phyloP scores from a whole-genome alignment of 768 basidiomycete genomes.

The Gloeopeniophorella convolvens region DNA sequence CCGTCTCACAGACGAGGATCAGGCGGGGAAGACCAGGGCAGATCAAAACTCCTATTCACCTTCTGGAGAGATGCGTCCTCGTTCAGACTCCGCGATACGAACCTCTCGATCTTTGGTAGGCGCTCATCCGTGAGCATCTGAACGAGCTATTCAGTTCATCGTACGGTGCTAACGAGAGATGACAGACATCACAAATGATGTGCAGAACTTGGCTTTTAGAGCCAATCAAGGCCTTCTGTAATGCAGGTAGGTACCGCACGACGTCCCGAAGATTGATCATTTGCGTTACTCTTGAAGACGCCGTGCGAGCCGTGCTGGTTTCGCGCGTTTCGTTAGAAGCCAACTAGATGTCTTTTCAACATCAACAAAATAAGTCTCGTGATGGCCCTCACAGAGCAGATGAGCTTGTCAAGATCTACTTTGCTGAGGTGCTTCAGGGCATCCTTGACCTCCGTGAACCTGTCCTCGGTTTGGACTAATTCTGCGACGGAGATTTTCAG shows the following conservation, averaged over 20 bases:
- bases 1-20: constrained; percentile 41
- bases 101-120: constrained; percentile 51
- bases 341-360: constrained; percentile 41
- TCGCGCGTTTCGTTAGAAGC: constrained; percentile 54
- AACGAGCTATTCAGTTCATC: neutral
- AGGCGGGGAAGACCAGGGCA: neutral
- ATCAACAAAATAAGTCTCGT: neutral
- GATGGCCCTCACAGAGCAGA: constrained; percentile 46
- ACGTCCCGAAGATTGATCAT: constrained; percentile 75
- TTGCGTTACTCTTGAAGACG: constrained; percentile 63
- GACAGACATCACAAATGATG: constrained; percentile 52
- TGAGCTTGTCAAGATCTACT: constrained; percentile 84
- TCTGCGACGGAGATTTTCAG: constrained; percentile 40
- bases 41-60: constrained; percentile 32
- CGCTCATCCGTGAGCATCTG: constrained; percentile 76
- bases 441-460: constrained; percentile 58
- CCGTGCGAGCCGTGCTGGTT: constrained; percentile 50
- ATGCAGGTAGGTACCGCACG: constrained; percentile 56
- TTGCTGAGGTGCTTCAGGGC: constrained; percentile 68
- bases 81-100: constrained; percentile 62
- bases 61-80: constrained; percentile 59
- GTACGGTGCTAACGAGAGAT: neutral
- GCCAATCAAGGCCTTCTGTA: constrained; percentile 56
- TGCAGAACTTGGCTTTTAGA: constrained; percentile 53
- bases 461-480: constrained; percentile 68